These are phyloP conservation scores for Choanephora cucurbitarum DNA, from an alignment of 371 early-diverging fungal species.

Conservation along the genomic window DNA sequence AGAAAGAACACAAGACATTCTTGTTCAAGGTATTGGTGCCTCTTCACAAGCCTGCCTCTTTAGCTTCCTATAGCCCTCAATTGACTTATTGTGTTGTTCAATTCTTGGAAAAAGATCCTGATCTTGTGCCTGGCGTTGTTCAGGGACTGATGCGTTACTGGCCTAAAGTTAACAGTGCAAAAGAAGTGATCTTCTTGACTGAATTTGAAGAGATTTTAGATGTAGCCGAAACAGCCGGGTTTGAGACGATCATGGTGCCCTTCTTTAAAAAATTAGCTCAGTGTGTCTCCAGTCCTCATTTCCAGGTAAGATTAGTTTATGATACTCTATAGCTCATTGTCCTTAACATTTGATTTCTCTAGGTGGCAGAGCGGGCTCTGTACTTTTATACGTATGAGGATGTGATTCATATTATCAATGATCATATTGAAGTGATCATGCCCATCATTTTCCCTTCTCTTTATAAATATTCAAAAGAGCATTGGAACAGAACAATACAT, in stretches of 20 bases:
- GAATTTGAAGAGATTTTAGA: constrained; percentile 97
- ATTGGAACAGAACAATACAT: constrained; percentile 98
- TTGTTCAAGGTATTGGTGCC: constrained; percentile 90
- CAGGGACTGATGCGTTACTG: constrained; percentile 89
- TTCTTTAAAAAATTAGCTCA: constrained; percentile 89
- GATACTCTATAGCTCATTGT: no score
- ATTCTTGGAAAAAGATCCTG: constrained; percentile 96
- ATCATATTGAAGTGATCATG: constrained; percentile 84
- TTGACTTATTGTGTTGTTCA: constrained; percentile 97
- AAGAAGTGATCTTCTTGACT: constrained; percentile 97
- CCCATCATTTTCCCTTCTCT: constrained; percentile 93
- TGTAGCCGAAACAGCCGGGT: constrained; percentile 88
- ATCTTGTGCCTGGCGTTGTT: constrained; percentile 88
- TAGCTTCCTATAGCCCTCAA: constrained; percentile 94
- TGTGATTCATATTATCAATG: constrained; percentile 88
- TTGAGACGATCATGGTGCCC: constrained; percentile 84
- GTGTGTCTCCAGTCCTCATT: constrained; percentile 94
- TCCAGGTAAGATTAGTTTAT: constrained; percentile 90
- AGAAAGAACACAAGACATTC: constrained; percentile 97
- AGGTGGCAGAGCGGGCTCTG: constrained; percentile 96
- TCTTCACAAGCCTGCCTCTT: constrained; percentile 90
- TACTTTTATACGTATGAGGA: constrained; percentile 98
- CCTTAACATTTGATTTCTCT: constrained; percentile 1
- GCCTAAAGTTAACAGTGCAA: constrained; percentile 97
- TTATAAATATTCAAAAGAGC: constrained; percentile 89